Evolutionary conservation across 768 basidiomycete genomes (phyloP).

Genomic region (Dentipellis sp.): DNA sequence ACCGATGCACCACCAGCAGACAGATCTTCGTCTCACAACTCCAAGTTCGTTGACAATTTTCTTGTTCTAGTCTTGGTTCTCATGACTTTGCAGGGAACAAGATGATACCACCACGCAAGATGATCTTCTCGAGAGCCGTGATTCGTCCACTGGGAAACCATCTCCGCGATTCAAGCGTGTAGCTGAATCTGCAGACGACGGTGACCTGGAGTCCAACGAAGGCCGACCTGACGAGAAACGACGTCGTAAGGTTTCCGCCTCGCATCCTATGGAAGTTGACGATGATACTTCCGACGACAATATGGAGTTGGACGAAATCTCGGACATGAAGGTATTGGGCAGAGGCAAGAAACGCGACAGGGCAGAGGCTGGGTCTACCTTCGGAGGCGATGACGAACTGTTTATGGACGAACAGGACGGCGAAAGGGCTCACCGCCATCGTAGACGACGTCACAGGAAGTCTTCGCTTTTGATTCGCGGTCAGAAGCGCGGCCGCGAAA

Average conservation of each 20-base stretch:
- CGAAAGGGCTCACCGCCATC: slow-evolving; percentile 34
- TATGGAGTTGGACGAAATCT: slow-evolving; percentile 36
- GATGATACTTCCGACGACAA: slow-evolving; percentile 21
- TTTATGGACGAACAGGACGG: slow-evolving; percentile 25
- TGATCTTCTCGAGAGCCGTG: no score
- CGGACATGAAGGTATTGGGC: slow-evolving; percentile 9
- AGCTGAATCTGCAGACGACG: slow-evolving; percentile 13
- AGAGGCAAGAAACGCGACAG: slow-evolving; percentile 74
- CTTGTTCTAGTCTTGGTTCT: no score
- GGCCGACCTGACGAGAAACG: slow-evolving; percentile 13
- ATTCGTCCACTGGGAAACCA: no score
- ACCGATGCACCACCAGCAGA: no score
- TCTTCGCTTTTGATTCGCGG: slow-evolving; percentile 40
- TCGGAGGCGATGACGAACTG: slow-evolving; percentile 54
- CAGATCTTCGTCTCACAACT: no score
- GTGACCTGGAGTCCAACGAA: slow-evolving; percentile 7
- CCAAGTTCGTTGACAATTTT: no score
- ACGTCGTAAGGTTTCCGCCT: slow-evolving; percentile 13
- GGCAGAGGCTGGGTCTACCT: slow-evolving; percentile 60
- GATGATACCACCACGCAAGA: no score
- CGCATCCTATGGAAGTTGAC: slow-evolving; percentile 4
- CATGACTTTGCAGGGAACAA: no score
- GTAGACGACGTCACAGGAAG: slow-evolving; percentile 47
- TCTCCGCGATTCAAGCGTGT: slow-evolving; percentile 8
- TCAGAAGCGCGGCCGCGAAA: slow-evolving; percentile 59